Base-by-base conservation (phyloP, 129 eudicot genomes). In the Arctium lappa region DNA sequence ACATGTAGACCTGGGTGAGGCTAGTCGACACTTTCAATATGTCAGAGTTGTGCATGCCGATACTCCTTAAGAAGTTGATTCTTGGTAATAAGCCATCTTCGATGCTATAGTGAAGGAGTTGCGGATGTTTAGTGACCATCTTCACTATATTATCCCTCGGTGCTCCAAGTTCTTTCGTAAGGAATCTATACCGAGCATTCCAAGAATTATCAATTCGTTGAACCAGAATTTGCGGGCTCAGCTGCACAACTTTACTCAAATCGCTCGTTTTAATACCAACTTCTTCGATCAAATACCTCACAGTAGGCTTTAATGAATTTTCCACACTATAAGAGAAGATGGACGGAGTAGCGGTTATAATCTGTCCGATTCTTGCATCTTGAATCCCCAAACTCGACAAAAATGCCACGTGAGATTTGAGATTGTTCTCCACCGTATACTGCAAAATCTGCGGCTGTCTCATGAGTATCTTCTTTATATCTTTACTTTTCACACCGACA, bases 101-200 rank as follows among this genome's bases (percentile, higher is more conserved):
- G 73, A 95, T 91, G 74, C 99, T 93, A 80, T 95, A 95, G 74
- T 95, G 99, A 85, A 95, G 97, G 3, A 95, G 83, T 72, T 95
- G 99, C 1, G 99, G 99, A 85, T 95, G 99, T 70, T 93, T 95
- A 0, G 87, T 87, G 60, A 95, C 97, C 99, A 95, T 95, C 83
- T 95, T 93, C 68, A 95, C 99, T 15, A 93, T 89, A 88, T 82
- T 91, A 42, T 89, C 94, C 86, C 93, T 87, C 6, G 99, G 97
- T 72, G 98, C 98, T 71, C 89, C 95, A 86, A 95, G 86, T 84
- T 95, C 99, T 62, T 90, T 92, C 5, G 88, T 85, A 48, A 95
- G 91, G 65, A 95, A 95, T 46, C 75, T 86, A 40, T 87, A 85
- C 74, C 99, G 89, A 68, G 93, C 48, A 46, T 77, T 95, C 99